These are phyloP conservation scores for Periconia sp. DNA, from an alignment of 2,329 filamentous ascomycete genomes.

Conservation along the genomic window DNA sequence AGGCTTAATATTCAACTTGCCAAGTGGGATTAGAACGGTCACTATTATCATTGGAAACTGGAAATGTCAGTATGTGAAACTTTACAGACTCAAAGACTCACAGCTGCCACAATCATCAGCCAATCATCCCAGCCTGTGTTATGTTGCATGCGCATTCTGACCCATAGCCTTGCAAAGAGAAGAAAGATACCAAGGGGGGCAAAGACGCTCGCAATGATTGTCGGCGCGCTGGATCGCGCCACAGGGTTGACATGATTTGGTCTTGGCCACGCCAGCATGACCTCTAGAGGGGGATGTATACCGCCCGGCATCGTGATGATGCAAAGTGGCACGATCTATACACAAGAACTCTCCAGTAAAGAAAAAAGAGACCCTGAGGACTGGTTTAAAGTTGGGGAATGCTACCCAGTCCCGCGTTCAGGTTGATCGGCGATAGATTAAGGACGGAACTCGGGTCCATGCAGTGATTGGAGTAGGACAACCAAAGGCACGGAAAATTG, in stretches of 20 bases:
- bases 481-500: too few species aligned
- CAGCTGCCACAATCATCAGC: constrained; percentile 33
- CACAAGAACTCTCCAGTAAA: too few species aligned
- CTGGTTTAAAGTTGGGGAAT: constrained; percentile 14
- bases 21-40: constrained; percentile 27
- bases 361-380: not conserved
- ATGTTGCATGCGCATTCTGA: constrained; percentile 31
- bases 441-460: too few species aligned
- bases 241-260: constrained; percentile 31
- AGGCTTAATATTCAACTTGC: constrained; percentile 12
- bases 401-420: too few species aligned
- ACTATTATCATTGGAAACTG: constrained; percentile 25
- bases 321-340: too few species aligned
- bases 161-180: constrained; percentile 35
- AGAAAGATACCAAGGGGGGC: constrained; percentile 30
- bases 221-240: constrained; percentile 24
- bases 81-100: constrained; percentile 11
- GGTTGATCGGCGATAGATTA: too few species aligned
- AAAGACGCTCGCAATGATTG: constrained; percentile 24
- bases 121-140: constrained; percentile 37
- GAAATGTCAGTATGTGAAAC: constrained; percentile 8
- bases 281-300: constrained; percentile 32
- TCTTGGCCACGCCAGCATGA: constrained; percentile 29
- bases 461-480: too few species aligned
- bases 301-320: constrained; percentile 35